Base-by-base conservation (phyloP, 352 stramenopile genomes). In the Pythium grandisporangium region DNA sequence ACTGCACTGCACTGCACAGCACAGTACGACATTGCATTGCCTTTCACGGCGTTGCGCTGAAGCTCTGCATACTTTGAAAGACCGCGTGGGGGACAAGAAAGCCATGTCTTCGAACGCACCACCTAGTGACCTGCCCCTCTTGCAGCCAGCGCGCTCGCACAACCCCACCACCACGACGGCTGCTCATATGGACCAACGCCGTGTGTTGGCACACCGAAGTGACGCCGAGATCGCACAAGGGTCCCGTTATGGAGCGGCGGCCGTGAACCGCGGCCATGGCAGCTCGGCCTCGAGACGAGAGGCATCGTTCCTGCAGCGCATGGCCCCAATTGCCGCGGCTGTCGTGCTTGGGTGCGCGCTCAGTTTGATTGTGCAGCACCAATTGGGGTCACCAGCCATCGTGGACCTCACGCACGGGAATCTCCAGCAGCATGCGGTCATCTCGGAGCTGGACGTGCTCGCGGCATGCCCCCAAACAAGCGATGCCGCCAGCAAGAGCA, bases 361-460 rank as follows among this genome's bases (percentile, higher is more conserved):
- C 36, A 83, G 55, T 48, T 55, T 64, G n/a, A 37, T 63, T 7
- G 19, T 56, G 11, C 48, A 58, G 19, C 45, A 45, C 7, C 38
- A 16, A 1, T 42, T 32, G 13, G 45, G 35, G 12, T 29, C 30
- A 3, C 14, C 36, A 10, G 29, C 48, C 3, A 30, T 62, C 14
- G 45, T 58, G 17, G 63, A 80, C 48, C 70, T 59, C 40, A 72
- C 73, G 14, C 46, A 72, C 30, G 48, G 48, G 12, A 58, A 67
- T 21, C 23, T 67, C 6, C 51, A 65, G 29, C 70, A 58, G 43
- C 66, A 84, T 49, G 66, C 70, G 0, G 55, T 83, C 36, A 62
- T 66, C 5, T 38, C 68, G 22, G 58, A 88, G 30, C 37, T 71
- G 24, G 72, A 84, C 35, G 30, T 81, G 40, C 50, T 89, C 37